These are phyloP conservation scores for Exophiala alcalophila DNA, from an alignment of 2,329 filamentous ascomycete genomes.

Conservation along the genomic window DNA sequence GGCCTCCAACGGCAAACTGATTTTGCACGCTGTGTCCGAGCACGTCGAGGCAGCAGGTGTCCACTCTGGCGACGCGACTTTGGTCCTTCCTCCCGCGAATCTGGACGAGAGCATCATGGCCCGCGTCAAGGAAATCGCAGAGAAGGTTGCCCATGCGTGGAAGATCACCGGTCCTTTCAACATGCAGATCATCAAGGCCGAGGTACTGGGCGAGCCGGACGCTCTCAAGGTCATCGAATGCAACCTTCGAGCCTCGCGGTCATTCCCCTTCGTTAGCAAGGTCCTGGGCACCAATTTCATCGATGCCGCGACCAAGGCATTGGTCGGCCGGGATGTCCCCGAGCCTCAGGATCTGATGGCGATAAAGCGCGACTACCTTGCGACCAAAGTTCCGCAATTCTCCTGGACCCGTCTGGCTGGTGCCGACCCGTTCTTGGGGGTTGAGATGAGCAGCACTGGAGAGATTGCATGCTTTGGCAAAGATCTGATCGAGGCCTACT, in stretches of 20 bases:
- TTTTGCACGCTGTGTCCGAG: conserved; percentile 90
- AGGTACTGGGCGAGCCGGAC: conserved; percentile 61
- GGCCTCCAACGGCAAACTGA: conserved; percentile 76
- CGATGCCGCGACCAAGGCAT: conserved; percentile 87
- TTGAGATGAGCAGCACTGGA: conserved; percentile 95
- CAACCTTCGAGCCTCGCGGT: conserved; percentile 94
- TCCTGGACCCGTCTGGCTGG: conserved; percentile 97
- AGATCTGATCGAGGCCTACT: conserved; percentile 94
- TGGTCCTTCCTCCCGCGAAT: conserved; percentile 81
- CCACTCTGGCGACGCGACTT: conserved; percentile 93
- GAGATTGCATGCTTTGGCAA: conserved; percentile 99
- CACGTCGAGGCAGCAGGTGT: conserved; percentile 97
- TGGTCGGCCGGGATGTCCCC: conserved; percentile 80
- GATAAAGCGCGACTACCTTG: conserved; percentile 83
- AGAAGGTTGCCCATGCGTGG: conserved; percentile 96
- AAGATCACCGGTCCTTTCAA: conserved; percentile 98
- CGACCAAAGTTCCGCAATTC: conserved; percentile 98
- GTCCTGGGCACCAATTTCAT: conserved; percentile 96
- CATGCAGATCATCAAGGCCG: conserved; percentile 98
- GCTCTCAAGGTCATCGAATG: conserved; percentile 95
- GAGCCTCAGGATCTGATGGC: conserved; percentile 85
- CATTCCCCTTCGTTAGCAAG: conserved; percentile 98
- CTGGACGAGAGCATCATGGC: conserved; percentile 75
- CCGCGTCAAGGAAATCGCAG: conserved; percentile 89
- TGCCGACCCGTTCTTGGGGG: conserved; percentile 93